Conservation (phyloP, 2,329 filamentous ascomycete species). For the Chaetomium globosum region DNA sequence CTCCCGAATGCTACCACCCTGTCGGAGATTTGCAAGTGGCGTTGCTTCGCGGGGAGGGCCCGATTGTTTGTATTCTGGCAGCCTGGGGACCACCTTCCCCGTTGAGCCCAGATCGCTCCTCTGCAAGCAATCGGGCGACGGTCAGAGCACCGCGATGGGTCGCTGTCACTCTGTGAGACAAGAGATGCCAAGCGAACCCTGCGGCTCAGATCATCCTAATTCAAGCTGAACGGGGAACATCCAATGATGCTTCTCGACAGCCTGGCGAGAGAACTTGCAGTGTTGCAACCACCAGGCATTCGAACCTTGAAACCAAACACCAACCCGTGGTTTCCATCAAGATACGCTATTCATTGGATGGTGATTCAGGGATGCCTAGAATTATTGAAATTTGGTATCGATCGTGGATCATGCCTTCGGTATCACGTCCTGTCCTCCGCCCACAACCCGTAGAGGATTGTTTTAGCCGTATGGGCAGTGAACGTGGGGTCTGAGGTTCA, state of each 20-base stretch:
- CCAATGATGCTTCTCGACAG: not conserved
- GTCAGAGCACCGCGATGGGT: constrained; percentile 1
- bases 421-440: not conserved
- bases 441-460: not conserved
- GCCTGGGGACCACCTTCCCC: not conserved
- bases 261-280: not conserved
- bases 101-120: not conserved
- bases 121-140: constrained; percentile 11
- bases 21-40: constrained; percentile 22
- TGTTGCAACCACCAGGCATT: not conserved
- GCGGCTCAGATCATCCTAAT: constrained; percentile 10
- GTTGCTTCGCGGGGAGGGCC: not conserved
- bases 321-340: not conserved
- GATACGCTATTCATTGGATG: not conserved
- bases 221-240: not conserved
- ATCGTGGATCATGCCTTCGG: not conserved
- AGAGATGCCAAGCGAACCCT: constrained; percentile 21
- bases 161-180: constrained; percentile 4
- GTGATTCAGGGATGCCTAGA: not conserved
- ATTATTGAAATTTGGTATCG: not conserved
- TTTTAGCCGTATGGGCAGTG: not conserved
- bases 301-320: not conserved
- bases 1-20: constrained; percentile 26
- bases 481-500: not conserved
- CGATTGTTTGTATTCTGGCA: not conserved